A percentile compares a stretch with the other conserved stretches of the same genome.
Conservation (phyloP, 257 asterid genomes). For the Henckelia pumila region DNA sequence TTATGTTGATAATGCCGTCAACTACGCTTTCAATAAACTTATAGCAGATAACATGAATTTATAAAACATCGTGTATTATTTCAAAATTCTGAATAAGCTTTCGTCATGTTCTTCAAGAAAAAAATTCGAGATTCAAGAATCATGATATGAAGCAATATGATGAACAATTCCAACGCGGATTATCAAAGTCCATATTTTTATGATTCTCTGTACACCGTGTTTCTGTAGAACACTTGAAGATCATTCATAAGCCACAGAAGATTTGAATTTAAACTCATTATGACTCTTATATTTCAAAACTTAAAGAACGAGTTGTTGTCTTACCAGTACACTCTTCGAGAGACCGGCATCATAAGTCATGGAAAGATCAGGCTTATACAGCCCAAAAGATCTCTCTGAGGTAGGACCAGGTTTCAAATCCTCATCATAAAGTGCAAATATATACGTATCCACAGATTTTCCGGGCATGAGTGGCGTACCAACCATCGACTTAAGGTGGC, state of each 20-base stretch:
- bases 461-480: conserved; percentile 99
- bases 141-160: background rate
- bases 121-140: background rate
- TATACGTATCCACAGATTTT: conserved; percentile 83
- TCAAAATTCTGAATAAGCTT: no score
- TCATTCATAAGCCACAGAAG: background rate
- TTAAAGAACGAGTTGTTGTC: background rate
- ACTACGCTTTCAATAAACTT: no score
- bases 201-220: background rate
- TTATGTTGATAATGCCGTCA: background rate
- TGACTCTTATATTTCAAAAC: background rate
- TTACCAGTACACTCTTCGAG: conserved; percentile 58
- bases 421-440: conserved; percentile 91
- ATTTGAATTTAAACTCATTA: no score
- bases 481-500: conserved; percentile 70
- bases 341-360: conserved; percentile 62
- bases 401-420: conserved; percentile 84
- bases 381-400: conserved; percentile 84
- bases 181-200: no score
- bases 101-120: background rate
- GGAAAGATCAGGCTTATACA: conserved; percentile 72
- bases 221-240: background rate
- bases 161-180: background rate
- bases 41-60: background rate
- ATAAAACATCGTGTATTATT: no score